Percentiles rank a stretch among this genome's conserved stretches.
Evolutionary conservation across 2,329 filamentous ascomycete species (phyloP).

Genomic region (Colletotrichum tofieldiae): DNA sequence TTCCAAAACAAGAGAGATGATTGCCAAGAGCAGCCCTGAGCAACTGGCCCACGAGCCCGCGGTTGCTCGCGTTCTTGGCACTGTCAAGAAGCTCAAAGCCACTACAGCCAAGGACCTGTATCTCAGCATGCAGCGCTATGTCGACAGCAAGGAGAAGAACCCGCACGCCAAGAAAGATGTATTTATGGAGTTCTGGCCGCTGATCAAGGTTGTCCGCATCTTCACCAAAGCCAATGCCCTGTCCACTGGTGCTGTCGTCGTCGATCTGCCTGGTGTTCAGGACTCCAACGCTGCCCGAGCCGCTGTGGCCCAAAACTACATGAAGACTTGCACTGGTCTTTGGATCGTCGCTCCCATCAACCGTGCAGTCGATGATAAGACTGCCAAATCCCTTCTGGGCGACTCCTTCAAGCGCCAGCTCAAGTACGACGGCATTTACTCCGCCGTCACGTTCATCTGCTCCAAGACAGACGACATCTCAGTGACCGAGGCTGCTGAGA

Average conservation of each 20-base stretch:
- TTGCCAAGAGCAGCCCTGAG: conserved; percentile 44
- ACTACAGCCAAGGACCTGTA: conserved; percentile 46
- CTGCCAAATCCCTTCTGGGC: conserved; percentile 70
- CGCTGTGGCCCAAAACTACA: conserved; percentile 71
- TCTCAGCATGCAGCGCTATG: conserved; percentile 47
- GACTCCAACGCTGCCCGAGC: conserved; percentile 74
- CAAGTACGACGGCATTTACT: conserved; percentile 71
- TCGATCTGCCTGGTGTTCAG: conserved; percentile 71
- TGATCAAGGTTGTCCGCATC: conserved; percentile 67
- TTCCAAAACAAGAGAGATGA: conserved; percentile 47
- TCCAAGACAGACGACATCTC: conserved; percentile 75
- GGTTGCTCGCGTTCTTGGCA: conserved; percentile 47
- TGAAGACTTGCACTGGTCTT: conserved; percentile 72
- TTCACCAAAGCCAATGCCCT: conserved; percentile 54
- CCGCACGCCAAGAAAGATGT: conserved; percentile 32
- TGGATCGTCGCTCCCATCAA: conserved; percentile 77
- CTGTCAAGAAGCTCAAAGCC: conserved; percentile 45
- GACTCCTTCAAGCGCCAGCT: conserved; percentile 72
- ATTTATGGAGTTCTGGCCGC: conserved; percentile 60
- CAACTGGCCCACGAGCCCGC: conserved; percentile 45
- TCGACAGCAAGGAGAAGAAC: conserved; percentile 51
- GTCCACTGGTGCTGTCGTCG: conserved; percentile 54
- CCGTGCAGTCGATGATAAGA: conserved; percentile 73
- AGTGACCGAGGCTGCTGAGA: conserved; percentile 54
- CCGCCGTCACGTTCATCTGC: conserved; percentile 73